Conservation (phyloP, 2,329 filamentous ascomycete genomes). For the Diaporthe sp. region DNA sequence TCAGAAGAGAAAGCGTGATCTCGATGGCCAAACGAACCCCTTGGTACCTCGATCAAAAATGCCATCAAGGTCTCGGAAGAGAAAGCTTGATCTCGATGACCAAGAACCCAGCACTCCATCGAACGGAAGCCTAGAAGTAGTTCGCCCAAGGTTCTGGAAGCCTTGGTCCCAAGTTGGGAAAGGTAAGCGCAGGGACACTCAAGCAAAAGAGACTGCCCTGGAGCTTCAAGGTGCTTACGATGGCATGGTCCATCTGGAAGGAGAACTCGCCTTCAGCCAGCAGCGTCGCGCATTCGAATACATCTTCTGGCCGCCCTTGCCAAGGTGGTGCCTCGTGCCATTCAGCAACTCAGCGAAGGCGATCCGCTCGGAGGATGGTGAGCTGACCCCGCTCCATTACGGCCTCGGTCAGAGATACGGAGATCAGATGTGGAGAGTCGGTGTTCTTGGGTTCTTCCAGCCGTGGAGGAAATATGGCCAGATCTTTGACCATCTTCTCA, state of each 20-base stretch:
- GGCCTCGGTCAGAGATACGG: background rate
- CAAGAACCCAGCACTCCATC: background rate
- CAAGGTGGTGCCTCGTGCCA: conserved; percentile 12
- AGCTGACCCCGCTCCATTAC: background rate
- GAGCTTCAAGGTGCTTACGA: background rate
- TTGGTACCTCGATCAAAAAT: too few relatives aligned
- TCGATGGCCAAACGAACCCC: too few relatives aligned
- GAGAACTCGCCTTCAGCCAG: conserved; percentile 19
- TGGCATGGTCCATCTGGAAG: background rate
- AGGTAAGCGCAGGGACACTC: background rate
- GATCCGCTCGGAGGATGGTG: background rate
- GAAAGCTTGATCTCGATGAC: background rate
- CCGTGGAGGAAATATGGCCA: background rate
- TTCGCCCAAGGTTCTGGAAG: conserved; percentile 29
- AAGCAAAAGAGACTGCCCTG: background rate
- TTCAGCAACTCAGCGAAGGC: conserved; percentile 3
- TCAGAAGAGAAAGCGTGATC: too few relatives aligned
- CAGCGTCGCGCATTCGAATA: background rate
- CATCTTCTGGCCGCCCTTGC: conserved; percentile 16
- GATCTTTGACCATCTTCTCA: conserved; percentile 16
- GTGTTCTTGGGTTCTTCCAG: conserved; percentile 17
- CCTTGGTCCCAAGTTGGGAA: background rate
- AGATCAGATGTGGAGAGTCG: conserved; percentile 9
- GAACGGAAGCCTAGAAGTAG: background rate
- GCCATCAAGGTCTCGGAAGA: background rate